Evolutionary conservation across 139 green algal species (phyloP), one percentile per base, ranked within the genome.

Genomic region (Chlorella sorokiniana): DNA sequence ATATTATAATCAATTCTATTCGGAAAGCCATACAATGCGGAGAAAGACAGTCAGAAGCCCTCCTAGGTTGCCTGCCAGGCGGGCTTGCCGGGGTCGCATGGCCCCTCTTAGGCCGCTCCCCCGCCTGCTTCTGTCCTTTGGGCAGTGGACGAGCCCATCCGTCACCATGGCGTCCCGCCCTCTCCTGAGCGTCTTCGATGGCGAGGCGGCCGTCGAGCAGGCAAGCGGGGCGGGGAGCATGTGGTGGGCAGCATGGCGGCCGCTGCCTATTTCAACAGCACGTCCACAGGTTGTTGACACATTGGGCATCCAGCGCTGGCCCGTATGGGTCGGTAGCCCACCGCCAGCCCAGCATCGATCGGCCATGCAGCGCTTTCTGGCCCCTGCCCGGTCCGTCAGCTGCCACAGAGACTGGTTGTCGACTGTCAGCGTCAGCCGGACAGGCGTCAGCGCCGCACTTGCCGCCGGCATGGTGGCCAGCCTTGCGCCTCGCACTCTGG

Each of bases 311-410:
- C 48, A 56, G 14, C 48, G 16, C 14, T 11, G 16, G 48, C 48
- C 11, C 48, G 48, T n/a, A 56, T 56, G 48, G 48, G 48, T 11
- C 48, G 48, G 48, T 56, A 11, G 48, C 48, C 48, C 11, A 56
- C 29, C 18, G 23, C 65, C 18, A 23, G 29, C 68, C n/a, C n/a
- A 44, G 70, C 70, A 77, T 77, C n/a, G 70, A 77, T 73, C 70
- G 45, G 70, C 70, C 70, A 77, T 77, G 70, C 70, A 77, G 70
- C 70, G 56, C 56, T 29, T n/a, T n/a, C n/a, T n/a, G n/a, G n/a
- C n/a, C n/a, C n/a, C n/a, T n/a, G n/a, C n/a, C n/a, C n/a, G n/a
- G n/a, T n/a, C n/a, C n/a, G n/a, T n/a, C n/a, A n/a, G n/a, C n/a
- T n/a, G n/a, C n/a, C n/a, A n/a, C n/a, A n/a, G n/a, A n/a, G n/a